Evolutionary conservation across 2,329 filamentous ascomycete genomes (phyloP).

Genomic region (Claviceps sp.): DNA sequence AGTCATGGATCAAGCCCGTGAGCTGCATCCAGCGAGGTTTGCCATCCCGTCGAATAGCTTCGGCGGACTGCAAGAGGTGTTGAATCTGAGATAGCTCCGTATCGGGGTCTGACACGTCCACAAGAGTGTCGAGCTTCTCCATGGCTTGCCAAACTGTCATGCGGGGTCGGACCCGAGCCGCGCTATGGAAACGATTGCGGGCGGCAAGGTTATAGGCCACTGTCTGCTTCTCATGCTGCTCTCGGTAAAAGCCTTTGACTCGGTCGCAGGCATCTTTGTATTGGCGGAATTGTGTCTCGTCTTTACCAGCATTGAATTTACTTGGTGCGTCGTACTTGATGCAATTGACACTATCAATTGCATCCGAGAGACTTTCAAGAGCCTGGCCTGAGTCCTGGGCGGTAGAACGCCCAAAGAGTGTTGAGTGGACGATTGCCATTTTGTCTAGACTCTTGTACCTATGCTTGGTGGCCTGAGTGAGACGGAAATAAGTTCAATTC

Average conservation of each 20-base stretch:
- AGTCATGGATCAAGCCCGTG: slow-evolving; percentile 63
- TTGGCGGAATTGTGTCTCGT: slow-evolving; percentile 70
- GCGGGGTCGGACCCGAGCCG: slow-evolving; percentile 47
- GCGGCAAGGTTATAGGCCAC: slow-evolving; percentile 75
- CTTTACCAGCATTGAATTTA: slow-evolving; percentile 60
- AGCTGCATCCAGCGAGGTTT: slow-evolving; percentile 76
- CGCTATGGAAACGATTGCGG: slow-evolving; percentile 44
- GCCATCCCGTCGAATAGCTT: slow-evolving; percentile 76
- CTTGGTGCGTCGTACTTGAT: slow-evolving; percentile 39
- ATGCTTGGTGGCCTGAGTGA: not conserved
- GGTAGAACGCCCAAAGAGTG: slow-evolving; percentile 9
- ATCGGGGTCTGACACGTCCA: slow-evolving; percentile 86
- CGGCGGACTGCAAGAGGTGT: slow-evolving; percentile 76
- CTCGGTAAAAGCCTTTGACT: slow-evolving; percentile 76
- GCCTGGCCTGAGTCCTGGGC: slow-evolving; percentile 12
- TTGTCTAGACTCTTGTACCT: not conserved
- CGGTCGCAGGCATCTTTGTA: slow-evolving; percentile 74
- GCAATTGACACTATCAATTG: slow-evolving; percentile 38
- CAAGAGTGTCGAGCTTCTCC: slow-evolving; percentile 80
- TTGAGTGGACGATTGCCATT: slow-evolving; percentile 15
- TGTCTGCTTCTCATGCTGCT: slow-evolving; percentile 58
- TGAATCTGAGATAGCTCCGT: slow-evolving; percentile 80
- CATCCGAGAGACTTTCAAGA: slow-evolving; percentile 37
- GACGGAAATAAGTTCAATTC: not conserved
- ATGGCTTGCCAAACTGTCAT: slow-evolving; percentile 89